Percentiles rank a stretch among this genome's conserved stretches.
These are phyloP conservation scores for Zymoseptoria pseudotritici DNA, from an alignment of 2,329 filamentous ascomycete species.

Conservation along the genomic window DNA sequence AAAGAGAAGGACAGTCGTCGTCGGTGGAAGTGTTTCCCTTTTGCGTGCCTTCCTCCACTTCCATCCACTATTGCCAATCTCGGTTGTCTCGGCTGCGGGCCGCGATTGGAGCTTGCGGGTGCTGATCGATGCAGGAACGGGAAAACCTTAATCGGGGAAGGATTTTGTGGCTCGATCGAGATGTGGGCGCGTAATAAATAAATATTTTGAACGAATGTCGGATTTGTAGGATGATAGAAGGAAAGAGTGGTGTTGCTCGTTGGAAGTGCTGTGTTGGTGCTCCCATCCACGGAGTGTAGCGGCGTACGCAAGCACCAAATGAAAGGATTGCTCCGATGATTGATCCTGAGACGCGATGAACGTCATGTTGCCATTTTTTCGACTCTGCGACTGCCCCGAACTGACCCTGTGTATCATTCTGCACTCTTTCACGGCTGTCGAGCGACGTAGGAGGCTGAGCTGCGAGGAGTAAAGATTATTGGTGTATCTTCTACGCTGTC, in stretches of 20 bases:
- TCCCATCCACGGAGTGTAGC: not conserved
- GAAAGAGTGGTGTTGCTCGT: not conserved
- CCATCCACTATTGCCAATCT: not conserved
- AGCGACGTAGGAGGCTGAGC: not conserved
- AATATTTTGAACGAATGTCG: not conserved
- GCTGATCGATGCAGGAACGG: not conserved
- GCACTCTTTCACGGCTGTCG: not conserved
- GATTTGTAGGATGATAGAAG: not conserved
- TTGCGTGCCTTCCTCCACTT: not conserved
- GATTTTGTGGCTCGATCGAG: not conserved
- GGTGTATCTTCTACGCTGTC: not conserved
- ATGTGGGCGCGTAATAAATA: no score
- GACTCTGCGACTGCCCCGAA: not conserved
- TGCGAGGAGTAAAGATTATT: not conserved
- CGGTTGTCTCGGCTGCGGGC: not conserved
- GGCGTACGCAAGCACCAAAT: not conserved
- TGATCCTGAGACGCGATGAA: not conserved
- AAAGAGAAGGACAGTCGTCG: not conserved
- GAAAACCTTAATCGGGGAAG: not conserved
- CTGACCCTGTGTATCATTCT: not conserved
- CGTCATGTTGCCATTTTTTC: not conserved
- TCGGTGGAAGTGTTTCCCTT: not conserved
- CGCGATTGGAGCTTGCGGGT: no score
- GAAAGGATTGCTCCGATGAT: not conserved
- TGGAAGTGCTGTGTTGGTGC: not conserved